Percentiles rank a stretch among this genome's conserved stretches.
phyloP scores from a whole-genome alignment of 2,329 filamentous ascomycete species.

The Stagonosporopsis cucurbitacearum region DNA sequence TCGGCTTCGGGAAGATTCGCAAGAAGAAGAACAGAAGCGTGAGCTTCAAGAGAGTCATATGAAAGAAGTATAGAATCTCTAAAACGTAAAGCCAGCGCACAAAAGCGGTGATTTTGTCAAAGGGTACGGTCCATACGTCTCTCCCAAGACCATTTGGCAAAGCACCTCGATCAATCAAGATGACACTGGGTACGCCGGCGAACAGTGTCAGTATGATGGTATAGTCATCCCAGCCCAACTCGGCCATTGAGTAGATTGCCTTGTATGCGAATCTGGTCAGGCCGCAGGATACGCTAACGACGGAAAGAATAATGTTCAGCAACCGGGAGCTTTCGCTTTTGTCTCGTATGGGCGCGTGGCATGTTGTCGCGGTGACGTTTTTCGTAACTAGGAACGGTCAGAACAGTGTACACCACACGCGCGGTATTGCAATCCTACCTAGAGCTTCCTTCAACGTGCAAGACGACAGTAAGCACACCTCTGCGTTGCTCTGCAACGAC shows the following conservation, averaged over 20 bases:
- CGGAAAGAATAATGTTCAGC: constrained; percentile 44
- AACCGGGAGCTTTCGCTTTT: constrained; percentile 40
- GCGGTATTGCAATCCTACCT: constrained; percentile 12
- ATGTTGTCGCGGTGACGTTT: constrained; percentile 51
- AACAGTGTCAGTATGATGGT: constrained; percentile 32
- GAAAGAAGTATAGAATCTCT: constrained; percentile 45
- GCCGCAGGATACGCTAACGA: constrained; percentile 45
- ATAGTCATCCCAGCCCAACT: constrained; percentile 51
- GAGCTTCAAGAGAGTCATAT: constrained; percentile 37
- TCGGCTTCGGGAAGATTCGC: constrained; percentile 38
- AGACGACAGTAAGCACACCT: constrained; percentile 20
- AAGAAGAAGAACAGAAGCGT: constrained; percentile 39
- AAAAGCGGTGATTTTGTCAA: constrained; percentile 54
- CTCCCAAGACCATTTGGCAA: constrained; percentile 54
- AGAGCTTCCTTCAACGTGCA: constrained; percentile 28
- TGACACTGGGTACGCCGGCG: constrained; percentile 32
- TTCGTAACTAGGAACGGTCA: constrained; percentile 46
- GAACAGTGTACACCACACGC: not conserved
- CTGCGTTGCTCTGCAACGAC: constrained; percentile 19
- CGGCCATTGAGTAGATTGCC: constrained; percentile 40
- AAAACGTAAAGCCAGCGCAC: constrained; percentile 41
- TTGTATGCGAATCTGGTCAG: constrained; percentile 49
- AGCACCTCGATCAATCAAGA: constrained; percentile 32
- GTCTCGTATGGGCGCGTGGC: constrained; percentile 49
- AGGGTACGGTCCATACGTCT: constrained; percentile 59